Percentiles rank a stretch among this genome's conserved stretches.
These are phyloP conservation scores for Salinomyces thailandicus DNA, from an alignment of 2,329 filamentous ascomycete genomes.

Conservation along the genomic window DNA sequence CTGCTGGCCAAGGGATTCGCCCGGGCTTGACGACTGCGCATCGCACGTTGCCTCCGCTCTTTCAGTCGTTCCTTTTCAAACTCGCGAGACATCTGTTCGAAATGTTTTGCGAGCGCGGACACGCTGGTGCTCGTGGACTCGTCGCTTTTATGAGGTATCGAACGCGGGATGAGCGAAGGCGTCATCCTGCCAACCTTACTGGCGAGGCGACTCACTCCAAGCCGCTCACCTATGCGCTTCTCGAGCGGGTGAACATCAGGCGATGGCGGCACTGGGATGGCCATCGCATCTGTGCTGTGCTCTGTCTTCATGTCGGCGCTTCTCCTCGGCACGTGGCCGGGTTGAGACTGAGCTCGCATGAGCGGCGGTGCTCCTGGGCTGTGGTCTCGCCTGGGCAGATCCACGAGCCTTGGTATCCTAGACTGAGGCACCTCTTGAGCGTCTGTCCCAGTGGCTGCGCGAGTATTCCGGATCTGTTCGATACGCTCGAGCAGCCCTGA, in stretches of 20 bases:
- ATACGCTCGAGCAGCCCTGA: conserved; percentile 28
- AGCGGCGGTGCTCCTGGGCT: conserved; percentile 37
- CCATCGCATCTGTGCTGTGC: conserved; percentile 14
- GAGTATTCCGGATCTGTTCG: conserved; percentile 27
- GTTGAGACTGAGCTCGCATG: conserved; percentile 42
- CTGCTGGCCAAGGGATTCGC: conserved; percentile 84
- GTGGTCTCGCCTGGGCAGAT: conserved; percentile 23
- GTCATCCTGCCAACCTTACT: conserved; percentile 45
- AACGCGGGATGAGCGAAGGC: conserved; percentile 76
- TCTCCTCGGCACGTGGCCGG: conserved; percentile 24
- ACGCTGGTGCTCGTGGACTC: conserved; percentile 52
- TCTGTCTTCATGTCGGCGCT: conserved; percentile 13
- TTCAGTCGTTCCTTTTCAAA: conserved; percentile 90
- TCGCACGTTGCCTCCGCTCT: conserved; percentile 70
- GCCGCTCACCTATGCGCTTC: conserved; percentile 61
- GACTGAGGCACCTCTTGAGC: conserved; percentile 20
- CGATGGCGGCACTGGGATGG: background rate
- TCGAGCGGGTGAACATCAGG: conserved; percentile 35
- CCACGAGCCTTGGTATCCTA: conserved; percentile 25
- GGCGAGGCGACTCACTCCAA: conserved; percentile 32
- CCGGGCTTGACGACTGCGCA: conserved; percentile 63
- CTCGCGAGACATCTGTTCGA: conserved; percentile 90
- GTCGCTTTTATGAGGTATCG: conserved; percentile 60
- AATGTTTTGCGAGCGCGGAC: conserved; percentile 85
- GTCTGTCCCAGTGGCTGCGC: conserved; percentile 12